A percentile compares a stretch with the other conserved stretches of the same genome.
Evolutionary conservation across 2,329 filamentous ascomycete species (phyloP).

Genomic region (Aspergillus arachidicola): DNA sequence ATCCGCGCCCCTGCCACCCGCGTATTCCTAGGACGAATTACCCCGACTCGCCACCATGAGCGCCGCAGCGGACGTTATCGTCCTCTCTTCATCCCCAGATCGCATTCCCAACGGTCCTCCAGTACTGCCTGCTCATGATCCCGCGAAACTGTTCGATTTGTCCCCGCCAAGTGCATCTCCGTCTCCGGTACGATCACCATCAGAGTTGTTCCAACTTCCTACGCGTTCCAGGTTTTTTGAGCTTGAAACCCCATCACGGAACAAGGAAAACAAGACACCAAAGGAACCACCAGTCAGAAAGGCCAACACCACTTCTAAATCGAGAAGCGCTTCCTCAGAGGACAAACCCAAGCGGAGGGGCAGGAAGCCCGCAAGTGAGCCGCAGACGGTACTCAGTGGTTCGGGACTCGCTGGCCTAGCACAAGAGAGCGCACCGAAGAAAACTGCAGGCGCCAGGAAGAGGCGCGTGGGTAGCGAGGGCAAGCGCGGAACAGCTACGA

Average conservation of each 20-base stretch:
- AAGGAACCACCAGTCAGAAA: slow-evolving; percentile 15
- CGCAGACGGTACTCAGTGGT: background rate
- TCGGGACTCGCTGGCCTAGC: background rate
- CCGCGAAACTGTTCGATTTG: slow-evolving; percentile 16
- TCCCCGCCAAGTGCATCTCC: slow-evolving; percentile 27
- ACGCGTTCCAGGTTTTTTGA: slow-evolving; percentile 32
- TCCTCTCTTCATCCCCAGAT: slow-evolving; percentile 47
- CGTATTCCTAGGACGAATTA: background rate
- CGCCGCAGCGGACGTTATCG: slow-evolving; percentile 38
- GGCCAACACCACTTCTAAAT: slow-evolving; percentile 9
- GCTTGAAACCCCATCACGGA: slow-evolving; percentile 6
- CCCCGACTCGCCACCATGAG: slow-evolving; percentile 38
- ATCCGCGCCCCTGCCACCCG: background rate
- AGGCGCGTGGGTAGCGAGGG: slow-evolving; percentile 24
- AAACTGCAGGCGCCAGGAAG: slow-evolving; percentile 27
- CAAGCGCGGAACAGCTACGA: slow-evolving; percentile 29
- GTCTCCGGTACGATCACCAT: slow-evolving; percentile 30
- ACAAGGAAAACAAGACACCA: slow-evolving; percentile 14
- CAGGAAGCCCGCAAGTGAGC: slow-evolving; percentile 17
- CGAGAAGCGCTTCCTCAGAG: slow-evolving; percentile 6
- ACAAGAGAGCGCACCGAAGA: slow-evolving; percentile 23
- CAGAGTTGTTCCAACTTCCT: slow-evolving; percentile 25
- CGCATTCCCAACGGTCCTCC: slow-evolving; percentile 33
- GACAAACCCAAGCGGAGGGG: slow-evolving; percentile 19
- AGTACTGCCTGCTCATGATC: slow-evolving; percentile 26